Percentiles rank a stretch among this genome's conserved stretches.
These are phyloP conservation scores for Dactylellina sp. DNA, from an alignment of 2,329 filamentous ascomycete species.

Conservation along the genomic window DNA sequence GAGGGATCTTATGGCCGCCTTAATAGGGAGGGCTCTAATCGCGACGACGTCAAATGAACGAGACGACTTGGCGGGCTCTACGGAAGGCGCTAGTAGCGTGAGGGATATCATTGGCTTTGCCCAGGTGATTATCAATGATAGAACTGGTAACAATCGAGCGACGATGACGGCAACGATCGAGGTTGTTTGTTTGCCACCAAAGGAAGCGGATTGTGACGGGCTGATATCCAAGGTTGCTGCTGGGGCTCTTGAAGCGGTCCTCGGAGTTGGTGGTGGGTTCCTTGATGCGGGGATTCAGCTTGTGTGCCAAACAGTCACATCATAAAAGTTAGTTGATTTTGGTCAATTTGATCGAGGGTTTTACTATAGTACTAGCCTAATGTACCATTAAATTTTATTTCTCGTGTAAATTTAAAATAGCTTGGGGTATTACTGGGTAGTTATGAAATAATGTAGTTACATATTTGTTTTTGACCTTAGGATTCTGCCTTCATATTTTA, in stretches of 20 bases:
- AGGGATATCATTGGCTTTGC: conserved; percentile 17
- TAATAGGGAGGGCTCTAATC: not conserved
- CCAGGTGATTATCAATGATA: conserved; percentile 21
- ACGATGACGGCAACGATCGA: not conserved
- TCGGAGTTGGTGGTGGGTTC: conserved; percentile 9
- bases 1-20: conserved; percentile 14
- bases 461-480: no score
- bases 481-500: no score
- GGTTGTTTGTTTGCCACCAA: conserved; percentile 5
- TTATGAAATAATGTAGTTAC: no score
- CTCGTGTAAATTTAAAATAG: no score
- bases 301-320: no score
- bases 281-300: no score
- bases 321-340: no score
- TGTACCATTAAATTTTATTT: no score
- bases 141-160: conserved; percentile 14
- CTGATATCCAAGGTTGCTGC: not conserved
- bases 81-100: conserved; percentile 4
- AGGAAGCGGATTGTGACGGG: not conserved
- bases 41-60: conserved; percentile 4
- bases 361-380: no score
- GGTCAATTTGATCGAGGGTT: no score
- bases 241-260: not conserved
- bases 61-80: not conserved
- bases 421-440: no score